Conservation (phyloP, 306 rosid genomes). For the Trifolium pratense region DNA sequence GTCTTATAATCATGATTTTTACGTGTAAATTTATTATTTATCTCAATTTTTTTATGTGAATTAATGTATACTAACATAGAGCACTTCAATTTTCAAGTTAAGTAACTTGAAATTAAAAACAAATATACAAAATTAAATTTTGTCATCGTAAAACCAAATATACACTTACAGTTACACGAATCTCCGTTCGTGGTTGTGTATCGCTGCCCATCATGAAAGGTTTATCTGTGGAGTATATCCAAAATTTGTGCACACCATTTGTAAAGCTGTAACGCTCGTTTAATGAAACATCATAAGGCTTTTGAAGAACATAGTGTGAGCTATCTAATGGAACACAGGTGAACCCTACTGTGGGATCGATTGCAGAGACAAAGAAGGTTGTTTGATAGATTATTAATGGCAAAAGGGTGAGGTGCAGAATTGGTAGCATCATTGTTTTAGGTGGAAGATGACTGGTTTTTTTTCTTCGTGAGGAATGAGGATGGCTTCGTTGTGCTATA, state of each 20-base stretch:
- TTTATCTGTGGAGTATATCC: slow-evolving; percentile 46
- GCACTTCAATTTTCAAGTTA: neutral
- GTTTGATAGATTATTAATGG: slow-evolving; percentile 25
- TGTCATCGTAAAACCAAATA: neutral
- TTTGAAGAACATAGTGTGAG: slow-evolving; percentile 43
- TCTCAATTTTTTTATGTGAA: no score
- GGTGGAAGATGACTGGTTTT: neutral
- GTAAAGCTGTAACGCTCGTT: slow-evolving; percentile 40
- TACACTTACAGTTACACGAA: slow-evolving; percentile 35
- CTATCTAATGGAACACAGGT: slow-evolving; percentile 20
- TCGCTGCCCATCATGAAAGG: slow-evolving; percentile 30
- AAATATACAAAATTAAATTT: neutral
- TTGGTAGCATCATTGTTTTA: slow-evolving; percentile 32
- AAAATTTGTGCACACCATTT: slow-evolving; percentile 46
- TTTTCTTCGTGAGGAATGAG: neutral
- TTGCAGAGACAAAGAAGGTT: neutral
- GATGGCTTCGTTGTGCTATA: neutral
- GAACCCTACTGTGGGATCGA: slow-evolving; percentile 47
- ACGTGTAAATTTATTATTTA: no score
- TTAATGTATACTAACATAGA: neutral
- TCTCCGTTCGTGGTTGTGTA: slow-evolving; percentile 49
- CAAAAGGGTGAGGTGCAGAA: slow-evolving; percentile 22
- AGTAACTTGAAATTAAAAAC: neutral
- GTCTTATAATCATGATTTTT: no score
- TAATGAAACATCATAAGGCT: slow-evolving; percentile 41